Evolutionary conservation across 306 rosid species (phyloP).

Genomic region (Lathyrus aphaca): DNA sequence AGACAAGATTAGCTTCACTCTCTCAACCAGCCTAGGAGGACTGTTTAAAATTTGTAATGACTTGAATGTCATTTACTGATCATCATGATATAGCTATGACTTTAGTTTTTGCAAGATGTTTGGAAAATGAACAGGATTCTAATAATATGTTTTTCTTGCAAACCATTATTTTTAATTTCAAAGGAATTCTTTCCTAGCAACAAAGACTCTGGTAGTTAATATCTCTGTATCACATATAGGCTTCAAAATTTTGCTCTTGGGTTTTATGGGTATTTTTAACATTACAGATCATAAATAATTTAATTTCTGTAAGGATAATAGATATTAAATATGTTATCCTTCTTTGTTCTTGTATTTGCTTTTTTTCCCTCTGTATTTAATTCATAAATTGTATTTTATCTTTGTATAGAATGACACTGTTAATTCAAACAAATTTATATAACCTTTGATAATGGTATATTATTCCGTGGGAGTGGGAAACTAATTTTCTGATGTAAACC

Average conservation of each 20-base stretch:
- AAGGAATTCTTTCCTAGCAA: background rate
- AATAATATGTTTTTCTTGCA: background rate
- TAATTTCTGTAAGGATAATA: background rate
- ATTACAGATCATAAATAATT: background rate
- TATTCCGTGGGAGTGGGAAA: conserved; percentile 23
- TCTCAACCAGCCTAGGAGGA: conserved; percentile 10
- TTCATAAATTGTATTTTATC: background rate
- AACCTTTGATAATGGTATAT: conserved; percentile 15
- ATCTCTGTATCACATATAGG: background rate
- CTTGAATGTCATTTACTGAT: conserved; percentile 10
- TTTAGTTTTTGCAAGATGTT: conserved; percentile 14
- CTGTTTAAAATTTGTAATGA: background rate
- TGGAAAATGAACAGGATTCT: background rate
- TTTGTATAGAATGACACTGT: background rate
- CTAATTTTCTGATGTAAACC: background rate
- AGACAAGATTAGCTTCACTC: conserved; percentile 12
- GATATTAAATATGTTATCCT: background rate
- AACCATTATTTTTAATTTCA: background rate
- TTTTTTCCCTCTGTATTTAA: background rate
- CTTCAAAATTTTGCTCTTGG: background rate
- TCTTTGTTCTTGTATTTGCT: background rate
- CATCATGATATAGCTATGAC: conserved; percentile 16
- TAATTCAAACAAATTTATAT: conserved; percentile 6
- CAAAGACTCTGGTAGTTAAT: conserved; percentile 1
- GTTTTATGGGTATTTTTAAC: conserved; percentile 14